Conservation (phyloP, 1,139 yeast species). For the Hyphopichia burtonii region DNA sequence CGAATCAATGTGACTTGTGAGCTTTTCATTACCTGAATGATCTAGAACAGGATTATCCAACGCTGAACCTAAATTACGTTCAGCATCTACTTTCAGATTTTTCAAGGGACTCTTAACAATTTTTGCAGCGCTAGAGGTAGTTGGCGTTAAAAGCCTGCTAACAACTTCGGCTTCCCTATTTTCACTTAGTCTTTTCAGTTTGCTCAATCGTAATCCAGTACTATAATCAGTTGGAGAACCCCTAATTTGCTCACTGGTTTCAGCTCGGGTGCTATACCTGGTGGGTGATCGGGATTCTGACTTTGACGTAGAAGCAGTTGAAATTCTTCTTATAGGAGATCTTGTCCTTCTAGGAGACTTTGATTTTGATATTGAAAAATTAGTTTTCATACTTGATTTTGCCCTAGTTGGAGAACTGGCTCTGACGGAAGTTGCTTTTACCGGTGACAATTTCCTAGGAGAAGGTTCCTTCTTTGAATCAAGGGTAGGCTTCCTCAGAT, state of each 20-base stretch:
- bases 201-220: constrained; percentile 2
- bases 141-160: constrained; percentile 25
- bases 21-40: too few species aligned
- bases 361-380: background rate
- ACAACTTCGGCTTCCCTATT: constrained; percentile 14
- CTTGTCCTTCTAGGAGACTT: constrained; percentile 1
- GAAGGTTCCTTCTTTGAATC: too few species aligned
- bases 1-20: too few species aligned
- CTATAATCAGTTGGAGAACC: constrained; percentile 3
- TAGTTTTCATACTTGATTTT: background rate
- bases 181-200: constrained; percentile 3
- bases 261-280: constrained; percentile 5
- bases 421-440: too few species aligned
- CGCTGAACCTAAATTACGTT: background rate
- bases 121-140: constrained; percentile 32
- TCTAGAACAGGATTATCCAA: background rate
- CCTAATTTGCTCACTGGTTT: background rate
- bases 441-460: too few species aligned
- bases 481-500: too few species aligned
- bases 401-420: background rate
- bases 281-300: constrained; percentile 14
- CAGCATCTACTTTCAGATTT: background rate
- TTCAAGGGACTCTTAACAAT: constrained; percentile 7
- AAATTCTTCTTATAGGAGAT: constrained; percentile 1
- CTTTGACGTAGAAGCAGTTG: background rate